Evolutionary conservation across 129 eudicot genomes (phyloP).

Genomic region (Cynara cardunculus): DNA sequence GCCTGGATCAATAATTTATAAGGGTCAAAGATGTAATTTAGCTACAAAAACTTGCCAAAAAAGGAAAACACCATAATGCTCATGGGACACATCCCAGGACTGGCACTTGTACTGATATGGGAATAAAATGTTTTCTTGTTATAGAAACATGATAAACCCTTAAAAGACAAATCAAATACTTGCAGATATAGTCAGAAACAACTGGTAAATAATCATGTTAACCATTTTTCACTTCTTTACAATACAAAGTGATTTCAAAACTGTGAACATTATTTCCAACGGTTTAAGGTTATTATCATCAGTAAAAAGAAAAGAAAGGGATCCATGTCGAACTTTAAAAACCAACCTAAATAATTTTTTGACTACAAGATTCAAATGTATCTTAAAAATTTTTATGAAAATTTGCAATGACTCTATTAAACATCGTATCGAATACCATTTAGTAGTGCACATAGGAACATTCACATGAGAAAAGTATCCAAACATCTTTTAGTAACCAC

Average conservation of each 20-base stretch:
- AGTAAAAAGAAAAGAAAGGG: no score
- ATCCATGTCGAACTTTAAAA: background rate
- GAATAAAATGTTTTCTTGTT: background rate
- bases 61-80: background rate
- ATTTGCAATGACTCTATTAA: background rate
- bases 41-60: background rate
- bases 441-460: background rate
- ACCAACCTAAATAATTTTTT: background rate
- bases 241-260: no score
- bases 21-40: background rate
- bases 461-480: background rate
- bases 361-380: background rate
- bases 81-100: background rate
- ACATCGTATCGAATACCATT: background rate
- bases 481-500: background rate
- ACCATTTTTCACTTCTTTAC: no score
- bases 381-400: background rate
- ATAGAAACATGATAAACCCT: background rate
- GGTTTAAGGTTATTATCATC: no score
- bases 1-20: background rate
- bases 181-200: background rate
- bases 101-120: background rate
- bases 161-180: background rate
- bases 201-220: background rate
- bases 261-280: no score